A percentile compares a stretch with the other conserved stretches of the same genome.
These are phyloP conservation scores for Sporothrix curviconia DNA, from an alignment of 2,329 filamentous ascomycete species.

Conservation along the genomic window DNA sequence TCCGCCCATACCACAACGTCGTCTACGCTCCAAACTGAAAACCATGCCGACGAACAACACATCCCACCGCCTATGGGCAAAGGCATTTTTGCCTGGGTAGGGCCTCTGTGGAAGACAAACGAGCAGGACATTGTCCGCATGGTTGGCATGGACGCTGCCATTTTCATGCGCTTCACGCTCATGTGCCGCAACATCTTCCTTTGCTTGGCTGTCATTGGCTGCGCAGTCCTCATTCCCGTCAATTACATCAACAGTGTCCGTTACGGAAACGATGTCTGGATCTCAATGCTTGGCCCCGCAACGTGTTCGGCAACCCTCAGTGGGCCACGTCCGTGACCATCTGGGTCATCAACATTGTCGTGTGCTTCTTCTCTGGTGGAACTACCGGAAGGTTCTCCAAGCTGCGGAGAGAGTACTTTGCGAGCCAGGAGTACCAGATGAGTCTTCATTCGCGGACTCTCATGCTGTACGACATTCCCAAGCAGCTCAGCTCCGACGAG, in stretches of 20 bases:
- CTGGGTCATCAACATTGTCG: conserved; percentile 64
- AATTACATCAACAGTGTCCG: conserved; percentile 53
- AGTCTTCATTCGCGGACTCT: conserved; percentile 72
- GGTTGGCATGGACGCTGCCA: conserved; percentile 81
- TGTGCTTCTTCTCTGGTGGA: conserved; percentile 78
- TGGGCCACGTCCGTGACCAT: conserved; percentile 56
- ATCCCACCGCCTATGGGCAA: conserved; percentile 80
- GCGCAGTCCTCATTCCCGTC: conserved; percentile 72
- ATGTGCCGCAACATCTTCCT: conserved; percentile 93
- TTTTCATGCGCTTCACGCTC: conserved; percentile 80
- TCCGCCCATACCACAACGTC: conserved; percentile 83
- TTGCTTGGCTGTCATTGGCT: conserved; percentile 63
- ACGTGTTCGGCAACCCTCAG: conserved; percentile 44
- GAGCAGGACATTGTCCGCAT: conserved; percentile 73
- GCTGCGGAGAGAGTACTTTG: conserved; percentile 72
- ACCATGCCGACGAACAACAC: conserved; percentile 83
- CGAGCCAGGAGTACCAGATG: conserved; percentile 78
- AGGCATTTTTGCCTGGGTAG: conserved; percentile 81
- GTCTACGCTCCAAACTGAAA: conserved; percentile 93
- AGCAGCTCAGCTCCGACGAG: conserved; percentile 71
- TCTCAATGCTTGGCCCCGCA: conserved; percentile 54
- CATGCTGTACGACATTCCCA: conserved; percentile 78
- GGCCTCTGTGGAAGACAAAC: conserved; percentile 67
- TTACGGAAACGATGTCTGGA: conserved; percentile 36
- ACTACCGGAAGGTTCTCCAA: conserved; percentile 68